Conservation (phyloP, 2,329 filamentous ascomycete genomes). For the Teratosphaeria destructans region DNA sequence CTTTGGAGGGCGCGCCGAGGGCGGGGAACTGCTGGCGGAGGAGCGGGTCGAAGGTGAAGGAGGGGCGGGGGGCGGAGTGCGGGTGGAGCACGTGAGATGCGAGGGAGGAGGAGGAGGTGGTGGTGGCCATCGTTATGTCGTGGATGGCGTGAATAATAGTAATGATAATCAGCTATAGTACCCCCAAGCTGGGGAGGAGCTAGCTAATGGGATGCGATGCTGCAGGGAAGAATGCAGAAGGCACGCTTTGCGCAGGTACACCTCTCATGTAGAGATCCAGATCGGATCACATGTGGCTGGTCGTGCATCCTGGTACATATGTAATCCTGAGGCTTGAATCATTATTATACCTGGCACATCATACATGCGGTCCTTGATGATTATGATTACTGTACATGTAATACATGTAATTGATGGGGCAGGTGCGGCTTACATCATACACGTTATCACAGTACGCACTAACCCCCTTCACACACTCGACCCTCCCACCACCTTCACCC, state of each 20-base stretch:
- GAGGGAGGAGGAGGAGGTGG: constrained; percentile 17
- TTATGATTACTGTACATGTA: not conserved
- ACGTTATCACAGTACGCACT: not conserved
- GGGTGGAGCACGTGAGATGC: constrained; percentile 23
- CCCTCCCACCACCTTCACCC: not conserved
- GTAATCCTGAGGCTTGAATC: not conserved
- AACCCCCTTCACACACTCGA: not conserved
- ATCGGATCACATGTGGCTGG: no score
- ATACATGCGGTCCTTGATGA: not conserved
- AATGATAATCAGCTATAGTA: not conserved
- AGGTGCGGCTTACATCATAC: not conserved
- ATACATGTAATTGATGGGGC: not conserved
- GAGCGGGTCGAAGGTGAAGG: constrained; percentile 25
- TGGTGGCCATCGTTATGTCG: constrained; percentile 1
- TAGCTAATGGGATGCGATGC: not conserved
- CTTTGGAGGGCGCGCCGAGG: constrained; percentile 25
- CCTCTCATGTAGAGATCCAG: no score
- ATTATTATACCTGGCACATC: no score
- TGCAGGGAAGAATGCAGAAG: not conserved
- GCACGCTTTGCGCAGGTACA: not conserved
- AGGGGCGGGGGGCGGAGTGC: constrained; percentile 14
- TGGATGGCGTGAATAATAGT: not conserved
- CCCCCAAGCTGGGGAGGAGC: not conserved
- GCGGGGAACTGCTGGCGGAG: constrained; percentile 20
- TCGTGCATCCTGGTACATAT: not conserved